Base-by-base conservation (phyloP, 2,329 filamentous ascomycete species). In the Phaeosphaeria sp. region DNA sequence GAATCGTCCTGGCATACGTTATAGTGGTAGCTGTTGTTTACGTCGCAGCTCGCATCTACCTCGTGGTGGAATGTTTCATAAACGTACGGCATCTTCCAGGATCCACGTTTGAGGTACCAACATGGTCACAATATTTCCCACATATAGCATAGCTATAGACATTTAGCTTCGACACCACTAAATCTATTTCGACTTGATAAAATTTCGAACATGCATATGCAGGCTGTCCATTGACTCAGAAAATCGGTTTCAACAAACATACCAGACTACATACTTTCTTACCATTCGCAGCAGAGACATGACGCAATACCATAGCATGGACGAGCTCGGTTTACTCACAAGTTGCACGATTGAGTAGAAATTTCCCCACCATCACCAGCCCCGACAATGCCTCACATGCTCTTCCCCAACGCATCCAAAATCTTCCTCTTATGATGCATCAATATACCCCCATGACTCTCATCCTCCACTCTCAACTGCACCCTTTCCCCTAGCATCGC, bases 31-130 rank as follows among this genome's bases (percentile, higher is more conserved):
- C 42, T 21, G 21, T 44, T 15, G 42, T 20, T 22, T 44, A 44
- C 15, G 42, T 9, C 2, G 42, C 44, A n/a, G 44, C 44, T 15
- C 42, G 44, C 11, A 47, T 27, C 22, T 47, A 17, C 44, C 21
- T 47, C 22, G 17, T 47, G 13, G 88, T 89, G 2, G 85, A 74
- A 83, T 55, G 86, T 87, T 59, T 86, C 91, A 48, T 87, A 84
- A 22, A 82, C 82, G 43, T 84, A 83, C 57, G 96, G 91, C 73
- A 65, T 20, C 67, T 47, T 6, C 44, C 44, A 8, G 22, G 9
- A 7, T 47, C 66, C 20, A 43, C 44, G 3, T 47, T 47, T 22
- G 44, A 47, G 8, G 44, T 47, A 2, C 44, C 44, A 11, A 21
- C 21, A 25, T 47, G 44, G 44, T 47, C 44, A 17, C 44, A 47